These are phyloP conservation scores for Pelargonium myrrhifolium DNA, from an alignment of 441 rosid genomes.

Conservation along the genomic window DNA sequence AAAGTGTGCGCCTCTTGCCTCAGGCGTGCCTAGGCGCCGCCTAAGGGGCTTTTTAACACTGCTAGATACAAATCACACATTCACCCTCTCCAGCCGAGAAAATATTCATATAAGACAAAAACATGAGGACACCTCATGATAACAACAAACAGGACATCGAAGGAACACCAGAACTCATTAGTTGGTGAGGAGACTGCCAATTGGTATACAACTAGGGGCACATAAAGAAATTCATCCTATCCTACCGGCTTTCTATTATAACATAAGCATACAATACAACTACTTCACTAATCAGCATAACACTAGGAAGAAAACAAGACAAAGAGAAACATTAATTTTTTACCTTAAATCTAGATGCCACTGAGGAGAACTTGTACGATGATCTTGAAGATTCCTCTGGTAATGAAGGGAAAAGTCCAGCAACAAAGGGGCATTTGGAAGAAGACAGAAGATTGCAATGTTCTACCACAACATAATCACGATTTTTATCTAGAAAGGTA, in stretches of 20 bases:
- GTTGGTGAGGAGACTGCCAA: not conserved
- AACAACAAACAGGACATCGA: not conserved
- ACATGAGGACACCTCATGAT: not conserved
- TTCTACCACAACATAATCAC: slow-evolving; percentile 97
- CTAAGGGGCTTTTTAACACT: no score
- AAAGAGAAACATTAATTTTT: not conserved
- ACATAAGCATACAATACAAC: slow-evolving; percentile 6
- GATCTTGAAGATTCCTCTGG: slow-evolving; percentile 79
- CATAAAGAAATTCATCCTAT: not conserved
- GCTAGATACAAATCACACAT: not conserved
- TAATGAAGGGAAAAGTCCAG: slow-evolving; percentile 66
- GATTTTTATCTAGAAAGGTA: slow-evolving; percentile 92
- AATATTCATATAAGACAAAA: not conserved
- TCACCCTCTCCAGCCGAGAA: no score
- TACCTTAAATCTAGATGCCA: slow-evolving; percentile 98
- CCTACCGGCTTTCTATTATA: not conserved
- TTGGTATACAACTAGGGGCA: not conserved
- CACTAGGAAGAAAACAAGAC: not conserved
- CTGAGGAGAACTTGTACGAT: slow-evolving; percentile 84
- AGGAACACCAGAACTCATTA: not conserved
- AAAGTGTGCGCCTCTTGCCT: no score
- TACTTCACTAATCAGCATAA: not conserved
- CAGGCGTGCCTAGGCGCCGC: no score
- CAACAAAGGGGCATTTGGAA: slow-evolving; percentile 82
- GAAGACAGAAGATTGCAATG: slow-evolving; percentile 90